These are phyloP conservation scores for Lachancea fermentati DNA, from an alignment of 805 yeast species.

Conservation along the genomic window DNA sequence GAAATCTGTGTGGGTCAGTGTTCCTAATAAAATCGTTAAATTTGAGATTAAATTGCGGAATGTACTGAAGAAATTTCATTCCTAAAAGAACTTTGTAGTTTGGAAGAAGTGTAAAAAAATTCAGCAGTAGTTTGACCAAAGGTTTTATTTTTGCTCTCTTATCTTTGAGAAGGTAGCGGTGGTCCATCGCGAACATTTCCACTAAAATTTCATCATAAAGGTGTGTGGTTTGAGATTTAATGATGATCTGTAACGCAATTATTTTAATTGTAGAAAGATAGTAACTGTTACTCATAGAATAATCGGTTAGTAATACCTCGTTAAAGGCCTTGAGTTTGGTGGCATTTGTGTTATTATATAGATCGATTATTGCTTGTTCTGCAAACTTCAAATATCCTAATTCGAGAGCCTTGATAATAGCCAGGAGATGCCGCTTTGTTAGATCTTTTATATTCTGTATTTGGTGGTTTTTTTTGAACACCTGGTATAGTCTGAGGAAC, in stretches of 20 bases:
- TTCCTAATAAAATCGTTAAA: constrained; percentile 23
- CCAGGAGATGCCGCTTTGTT: constrained; percentile 21
- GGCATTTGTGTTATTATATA: constrained; percentile 22
- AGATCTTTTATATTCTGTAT: constrained; percentile 10
- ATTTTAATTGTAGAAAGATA: constrained; percentile 27
- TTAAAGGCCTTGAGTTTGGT: constrained; percentile 12
- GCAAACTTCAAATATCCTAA: constrained; percentile 10
- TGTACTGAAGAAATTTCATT: constrained; percentile 28
- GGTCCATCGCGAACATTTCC: constrained; percentile 22
- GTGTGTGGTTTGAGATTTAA: constrained; percentile 15
- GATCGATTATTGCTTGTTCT: constrained; percentile 14
- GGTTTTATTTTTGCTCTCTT: constrained; percentile 18
- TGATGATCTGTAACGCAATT: constrained; percentile 24
- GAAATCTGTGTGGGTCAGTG: constrained; percentile 13
- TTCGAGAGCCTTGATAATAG: constrained; percentile 22
- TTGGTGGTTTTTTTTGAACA: constrained; percentile 10
- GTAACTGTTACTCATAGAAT: constrained; percentile 14
- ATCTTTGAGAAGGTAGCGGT: constrained; percentile 20
- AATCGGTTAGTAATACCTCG: constrained; percentile 24
- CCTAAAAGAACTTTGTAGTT: constrained; percentile 23
- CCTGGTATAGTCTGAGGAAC: constrained; percentile 6
- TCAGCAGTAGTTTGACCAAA: constrained; percentile 23
- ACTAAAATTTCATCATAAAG: constrained; percentile 14
- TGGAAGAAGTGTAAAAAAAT: constrained; percentile 20
- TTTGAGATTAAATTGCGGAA: constrained; percentile 19